Conservation (phyloP, 2,329 filamentous ascomycete genomes). For the Aureobasidium leucospermi region DNA sequence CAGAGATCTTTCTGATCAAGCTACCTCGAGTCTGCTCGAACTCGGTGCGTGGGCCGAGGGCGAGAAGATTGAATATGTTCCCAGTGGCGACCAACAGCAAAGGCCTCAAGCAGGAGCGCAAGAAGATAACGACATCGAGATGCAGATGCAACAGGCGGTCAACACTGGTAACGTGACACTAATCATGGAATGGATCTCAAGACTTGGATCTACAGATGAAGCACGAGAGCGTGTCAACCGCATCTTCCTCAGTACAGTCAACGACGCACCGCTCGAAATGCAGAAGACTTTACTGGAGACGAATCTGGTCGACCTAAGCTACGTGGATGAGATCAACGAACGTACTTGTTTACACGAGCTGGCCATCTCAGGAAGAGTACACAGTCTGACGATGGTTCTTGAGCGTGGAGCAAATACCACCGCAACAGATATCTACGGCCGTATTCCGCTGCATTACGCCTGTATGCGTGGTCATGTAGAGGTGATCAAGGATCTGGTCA, state of each 20-base stretch:
- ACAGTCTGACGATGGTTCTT: constrained; percentile 72
- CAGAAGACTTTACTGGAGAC: constrained; percentile 72
- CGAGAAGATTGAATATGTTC: constrained; percentile 69
- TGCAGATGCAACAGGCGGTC: constrained; percentile 79
- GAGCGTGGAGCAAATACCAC: constrained; percentile 66
- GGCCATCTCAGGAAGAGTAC: constrained; percentile 81
- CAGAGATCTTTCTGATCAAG: constrained; percentile 91
- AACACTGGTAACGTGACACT: constrained; percentile 71
- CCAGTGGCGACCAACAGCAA: constrained; percentile 26
- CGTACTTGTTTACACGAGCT: constrained; percentile 93
- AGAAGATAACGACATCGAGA: constrained; percentile 84
- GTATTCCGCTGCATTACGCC: constrained; percentile 89
- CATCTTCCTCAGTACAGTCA: constrained; percentile 83
- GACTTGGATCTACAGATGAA: constrained; percentile 56
- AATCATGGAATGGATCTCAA: constrained; percentile 71
- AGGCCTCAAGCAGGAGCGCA: constrained; percentile 47
- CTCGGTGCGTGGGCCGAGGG: constrained; percentile 96
- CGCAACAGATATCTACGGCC: constrained; percentile 84
- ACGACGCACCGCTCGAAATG: constrained; percentile 72
- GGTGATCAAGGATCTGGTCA: constrained; percentile 69
- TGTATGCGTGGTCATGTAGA: constrained; percentile 87
- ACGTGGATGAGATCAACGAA: constrained; percentile 96
- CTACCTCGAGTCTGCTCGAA: constrained; percentile 90
- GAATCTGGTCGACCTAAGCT: constrained; percentile 77
- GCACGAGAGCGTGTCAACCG: constrained; percentile 72